Base-by-base conservation (phyloP, 164 flowering plant species). In the Macadamia integrifolia region DNA sequence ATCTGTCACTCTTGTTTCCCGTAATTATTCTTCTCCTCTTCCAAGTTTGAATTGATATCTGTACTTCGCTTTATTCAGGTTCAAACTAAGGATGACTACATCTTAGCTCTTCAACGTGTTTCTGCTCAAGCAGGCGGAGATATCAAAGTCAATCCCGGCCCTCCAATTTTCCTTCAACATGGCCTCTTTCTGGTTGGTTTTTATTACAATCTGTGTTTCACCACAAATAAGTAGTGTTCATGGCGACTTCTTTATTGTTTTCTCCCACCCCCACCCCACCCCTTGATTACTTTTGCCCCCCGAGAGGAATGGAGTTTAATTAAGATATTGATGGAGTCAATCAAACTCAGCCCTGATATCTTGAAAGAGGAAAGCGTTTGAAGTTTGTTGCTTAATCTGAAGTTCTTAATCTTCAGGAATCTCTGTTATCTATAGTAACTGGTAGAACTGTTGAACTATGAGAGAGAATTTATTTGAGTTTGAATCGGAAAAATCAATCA, bases 151-250 rank as follows among this genome's bases (percentile, higher is more conserved):
- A 65, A 71, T 15, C 65, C 56, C 11, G 85, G 91, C 56, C 89
- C 87, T 66, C 91, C 98, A 1, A 83, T 93, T 73, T 72, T 93
- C 64, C 92, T 93, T 66, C 84, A 79, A 61, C 98, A 93, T 74
- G 97, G 97, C 18, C 90, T 93, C 63, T 85, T 91, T 65, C 83
- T 79, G 98, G 97, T 93, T 15, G 58, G 32, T 18, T 71, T n/a
- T 28, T 9, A 6, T 13, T 10, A n/a, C 63, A 35, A 76, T 62
- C 58, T 62, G 35, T 67, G 6, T 46, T 8, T 56, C 18, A 2
- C 40, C 13, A 50, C 17, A 50, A 50, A 0, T 50, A 3, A 50
- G 13, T 14, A 50, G 17, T 3, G 17, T 10, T 9, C 55, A 50
- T 23, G 23, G 23, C 23, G 23, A 23, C 23, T 23, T 23, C 23